Conservation (phyloP, 2,329 filamentous ascomycete genomes). For the Exophiala sideris region DNA sequence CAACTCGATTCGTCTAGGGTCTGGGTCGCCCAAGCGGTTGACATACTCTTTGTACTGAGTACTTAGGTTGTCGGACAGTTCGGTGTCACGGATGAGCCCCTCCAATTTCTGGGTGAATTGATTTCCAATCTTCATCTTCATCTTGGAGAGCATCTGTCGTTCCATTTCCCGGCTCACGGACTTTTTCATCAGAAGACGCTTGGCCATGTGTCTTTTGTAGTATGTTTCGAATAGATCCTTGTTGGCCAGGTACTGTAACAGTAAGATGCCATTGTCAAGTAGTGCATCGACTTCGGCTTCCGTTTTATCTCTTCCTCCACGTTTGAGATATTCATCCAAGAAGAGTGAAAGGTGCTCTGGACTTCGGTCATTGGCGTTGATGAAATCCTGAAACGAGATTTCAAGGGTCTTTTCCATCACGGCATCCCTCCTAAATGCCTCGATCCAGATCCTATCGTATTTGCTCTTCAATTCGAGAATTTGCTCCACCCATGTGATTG, state of each 20-base stretch:
- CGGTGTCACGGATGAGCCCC: constrained; percentile 97
- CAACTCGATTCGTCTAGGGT: constrained; percentile 69
- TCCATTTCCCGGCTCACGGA: constrained; percentile 89
- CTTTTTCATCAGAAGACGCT: constrained; percentile 80
- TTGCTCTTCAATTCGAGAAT: constrained; percentile 82
- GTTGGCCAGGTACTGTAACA: constrained; percentile 84
- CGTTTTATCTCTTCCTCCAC: constrained; percentile 87
- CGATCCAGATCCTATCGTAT: constrained; percentile 74
- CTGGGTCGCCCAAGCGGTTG: constrained; percentile 54
- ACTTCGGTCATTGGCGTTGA: constrained; percentile 81
- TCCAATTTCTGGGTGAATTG: constrained; percentile 91
- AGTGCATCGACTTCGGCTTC: constrained; percentile 80
- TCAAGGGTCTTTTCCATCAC: constrained; percentile 77
- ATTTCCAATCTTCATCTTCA: constrained; percentile 95
- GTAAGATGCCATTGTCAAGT: constrained; percentile 81
- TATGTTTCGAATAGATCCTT: constrained; percentile 96
- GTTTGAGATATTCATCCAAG: constrained; percentile 94
- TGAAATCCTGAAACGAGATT: constrained; percentile 85
- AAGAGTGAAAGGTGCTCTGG: constrained; percentile 94
- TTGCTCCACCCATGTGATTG: constrained; percentile 93
- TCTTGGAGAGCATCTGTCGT: constrained; percentile 90
- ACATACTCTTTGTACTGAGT: constrained; percentile 71
- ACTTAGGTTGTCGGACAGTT: constrained; percentile 78
- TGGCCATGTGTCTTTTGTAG: constrained; percentile 94
- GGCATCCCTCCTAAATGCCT: constrained; percentile 72